A percentile compares a stretch with the other conserved stretches of the same genome.
Evolutionary conservation across 495 filamentous ascomycete genomes (phyloP).

Genomic region (Aspergillus campestris): DNA sequence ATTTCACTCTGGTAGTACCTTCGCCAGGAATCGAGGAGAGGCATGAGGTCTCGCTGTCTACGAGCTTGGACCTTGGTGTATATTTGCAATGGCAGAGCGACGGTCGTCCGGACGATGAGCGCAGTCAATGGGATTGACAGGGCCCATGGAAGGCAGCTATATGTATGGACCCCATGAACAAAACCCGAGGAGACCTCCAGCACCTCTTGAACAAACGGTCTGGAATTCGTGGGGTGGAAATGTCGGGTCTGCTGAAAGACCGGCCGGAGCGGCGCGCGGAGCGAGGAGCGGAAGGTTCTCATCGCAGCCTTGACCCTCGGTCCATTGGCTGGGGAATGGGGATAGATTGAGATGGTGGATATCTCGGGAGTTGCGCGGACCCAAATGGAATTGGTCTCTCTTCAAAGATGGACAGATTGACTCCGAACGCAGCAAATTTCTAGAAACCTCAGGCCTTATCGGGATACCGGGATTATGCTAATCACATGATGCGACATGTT

Average conservation of each 20-base stretch:
- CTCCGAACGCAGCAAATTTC: no score
- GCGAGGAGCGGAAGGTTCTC: conserved; percentile 7
- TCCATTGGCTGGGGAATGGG: background rate
- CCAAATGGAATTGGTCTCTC: no score
- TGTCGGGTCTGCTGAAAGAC: conserved; percentile 24
- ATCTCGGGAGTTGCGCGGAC: background rate
- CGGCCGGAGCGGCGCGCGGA: background rate
- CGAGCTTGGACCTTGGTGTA: conserved; percentile 37
- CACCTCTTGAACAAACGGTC: conserved; percentile 36
- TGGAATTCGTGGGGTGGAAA: conserved; percentile 38
- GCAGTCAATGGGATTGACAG: conserved; percentile 63
- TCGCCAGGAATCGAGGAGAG: conserved; percentile 44
- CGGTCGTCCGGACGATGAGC: conserved; percentile 46
- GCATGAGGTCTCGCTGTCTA: conserved; percentile 38
- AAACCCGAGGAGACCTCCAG: conserved; percentile 44
- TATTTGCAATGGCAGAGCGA: conserved; percentile 51
- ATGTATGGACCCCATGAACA: conserved; percentile 52
- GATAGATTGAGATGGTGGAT: background rate
- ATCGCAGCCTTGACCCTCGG: background rate
- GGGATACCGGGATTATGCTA: no score
- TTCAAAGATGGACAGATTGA: no score
- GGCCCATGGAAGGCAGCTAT: conserved; percentile 59
- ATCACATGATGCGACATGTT: no score
- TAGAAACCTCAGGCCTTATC: no score
- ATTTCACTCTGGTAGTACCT: conserved; percentile 18